Percentiles rank a stretch among this genome's conserved stretches.
Conservation (phyloP, 2,329 filamentous ascomycete species). For the Geoglossum cookeanum region DNA sequence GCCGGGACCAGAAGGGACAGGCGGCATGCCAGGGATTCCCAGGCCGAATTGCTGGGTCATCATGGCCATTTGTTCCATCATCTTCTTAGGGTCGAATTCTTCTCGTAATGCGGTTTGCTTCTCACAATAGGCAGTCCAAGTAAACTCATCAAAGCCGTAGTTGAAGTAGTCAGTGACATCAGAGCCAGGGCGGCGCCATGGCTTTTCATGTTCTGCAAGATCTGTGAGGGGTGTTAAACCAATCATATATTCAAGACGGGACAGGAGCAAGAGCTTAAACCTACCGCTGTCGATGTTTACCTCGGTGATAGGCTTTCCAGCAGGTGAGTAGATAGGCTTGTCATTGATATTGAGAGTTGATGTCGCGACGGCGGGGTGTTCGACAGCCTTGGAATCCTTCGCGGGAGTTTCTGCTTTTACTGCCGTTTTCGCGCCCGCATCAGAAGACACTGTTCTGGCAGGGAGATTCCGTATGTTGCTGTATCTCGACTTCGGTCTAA, state of each 20-base stretch:
- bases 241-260: conserved; percentile 39
- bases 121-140: conserved; percentile 83
- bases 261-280: neutral
- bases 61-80: conserved; percentile 40
- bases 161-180: conserved; percentile 98
- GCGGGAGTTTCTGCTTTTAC: conserved; percentile 11
- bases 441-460: conserved; percentile 1
- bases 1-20: conserved; percentile 9
- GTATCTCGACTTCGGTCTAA: conserved; percentile 4
- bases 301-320: conserved; percentile 52
- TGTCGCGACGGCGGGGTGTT: conserved; percentile 46
- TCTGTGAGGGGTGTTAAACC: conserved; percentile 45
- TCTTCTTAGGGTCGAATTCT: conserved; percentile 66
- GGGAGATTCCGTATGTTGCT: conserved; percentile 3
- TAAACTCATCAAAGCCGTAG: conserved; percentile 97
- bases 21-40: conserved; percentile 23
- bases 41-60: conserved; percentile 27
- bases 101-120: conserved; percentile 67
- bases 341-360: conserved; percentile 74
- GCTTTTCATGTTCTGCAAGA: conserved; percentile 62
- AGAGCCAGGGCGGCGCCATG: conserved; percentile 85
- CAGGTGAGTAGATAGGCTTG: conserved; percentile 55
- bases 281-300: conserved; percentile 30
- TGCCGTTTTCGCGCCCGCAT: neutral
- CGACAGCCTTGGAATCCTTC: conserved; percentile 14